Conservation (phyloP, 441 rosid genomes). For the Populus hybrid region DNA sequence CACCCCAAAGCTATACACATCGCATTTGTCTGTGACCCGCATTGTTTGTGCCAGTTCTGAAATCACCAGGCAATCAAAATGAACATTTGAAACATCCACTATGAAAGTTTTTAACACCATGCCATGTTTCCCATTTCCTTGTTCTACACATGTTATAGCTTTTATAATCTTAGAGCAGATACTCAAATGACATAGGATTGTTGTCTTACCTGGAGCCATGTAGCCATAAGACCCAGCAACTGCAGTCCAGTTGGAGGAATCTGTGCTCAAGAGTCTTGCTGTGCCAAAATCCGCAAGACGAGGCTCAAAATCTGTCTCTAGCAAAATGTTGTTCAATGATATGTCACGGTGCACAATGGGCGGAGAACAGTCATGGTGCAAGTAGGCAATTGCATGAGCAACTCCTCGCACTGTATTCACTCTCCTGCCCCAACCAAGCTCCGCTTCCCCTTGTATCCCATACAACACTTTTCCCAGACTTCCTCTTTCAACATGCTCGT, state of each 20-base stretch:
- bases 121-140: background rate
- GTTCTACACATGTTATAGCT: background rate
- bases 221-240: slow-evolving; percentile 63
- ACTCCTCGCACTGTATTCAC: slow-evolving; percentile 48
- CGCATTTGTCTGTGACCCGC: slow-evolving; percentile 52
- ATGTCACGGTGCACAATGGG: slow-evolving; percentile 60
- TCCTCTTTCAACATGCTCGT: no score
- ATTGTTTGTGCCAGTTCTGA: slow-evolving; percentile 60
- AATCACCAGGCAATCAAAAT: background rate
- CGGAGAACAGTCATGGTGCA: slow-evolving; percentile 61
- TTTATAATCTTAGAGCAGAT: background rate
- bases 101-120: background rate
- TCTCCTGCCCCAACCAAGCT: slow-evolving; percentile 12
- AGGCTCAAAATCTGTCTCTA: slow-evolving; percentile 48
- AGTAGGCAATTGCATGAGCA: slow-evolving; percentile 63
- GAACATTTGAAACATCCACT: background rate
- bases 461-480: no score
- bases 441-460: slow-evolving; percentile 22
- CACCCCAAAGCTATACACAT: slow-evolving; percentile 63
- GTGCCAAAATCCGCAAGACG: slow-evolving; percentile 62
- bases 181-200: background rate
- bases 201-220: slow-evolving; percentile 63
- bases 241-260: slow-evolving; percentile 52
- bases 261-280: slow-evolving; percentile 38
- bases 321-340: slow-evolving; percentile 46